Percentiles rank a stretch among this genome's conserved stretches.
Conservation (phyloP, 2,329 filamentous ascomycete genomes). For the Colletotrichum navitas region DNA sequence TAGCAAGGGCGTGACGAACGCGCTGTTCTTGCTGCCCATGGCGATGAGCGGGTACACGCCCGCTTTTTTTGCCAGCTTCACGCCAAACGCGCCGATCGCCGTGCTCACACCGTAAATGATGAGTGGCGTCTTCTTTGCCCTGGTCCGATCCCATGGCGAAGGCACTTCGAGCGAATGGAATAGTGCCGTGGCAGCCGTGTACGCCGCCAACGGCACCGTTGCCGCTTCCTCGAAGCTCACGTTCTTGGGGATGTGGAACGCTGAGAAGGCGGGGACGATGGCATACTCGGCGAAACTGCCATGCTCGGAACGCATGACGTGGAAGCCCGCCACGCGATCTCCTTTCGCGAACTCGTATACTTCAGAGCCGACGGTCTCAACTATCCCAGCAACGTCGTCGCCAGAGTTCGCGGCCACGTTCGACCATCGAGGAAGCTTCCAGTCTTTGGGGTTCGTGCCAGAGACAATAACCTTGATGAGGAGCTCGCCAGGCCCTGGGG, state of each 20-base stretch:
- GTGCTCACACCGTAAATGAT: slow-evolving; percentile 64
- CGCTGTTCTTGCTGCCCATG: slow-evolving; percentile 61
- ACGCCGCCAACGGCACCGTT: slow-evolving; percentile 67
- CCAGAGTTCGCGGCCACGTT: slow-evolving; percentile 37
- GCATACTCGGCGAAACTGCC: slow-evolving; percentile 74
- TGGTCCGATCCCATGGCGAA: slow-evolving; percentile 56
- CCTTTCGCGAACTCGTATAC: slow-evolving; percentile 48
- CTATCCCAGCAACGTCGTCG: slow-evolving; percentile 46
- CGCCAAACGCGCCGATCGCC: slow-evolving; percentile 67
- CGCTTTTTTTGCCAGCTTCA: slow-evolving; percentile 63
- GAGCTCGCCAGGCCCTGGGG: slow-evolving; percentile 43
- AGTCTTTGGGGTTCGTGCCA: slow-evolving; percentile 48
- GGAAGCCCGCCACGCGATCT: slow-evolving; percentile 62
- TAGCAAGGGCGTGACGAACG: slow-evolving; percentile 35
- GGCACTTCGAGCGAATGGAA: slow-evolving; percentile 62
- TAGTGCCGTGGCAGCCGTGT: slow-evolving; percentile 66
- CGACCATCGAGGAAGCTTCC: slow-evolving; percentile 44
- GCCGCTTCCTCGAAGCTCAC: slow-evolving; percentile 68
- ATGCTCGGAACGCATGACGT: slow-evolving; percentile 62
- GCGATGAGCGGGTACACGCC: slow-evolving; percentile 71
- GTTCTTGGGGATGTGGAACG: slow-evolving; percentile 65
- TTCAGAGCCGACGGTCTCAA: slow-evolving; percentile 43
- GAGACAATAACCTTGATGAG: slow-evolving; percentile 44
- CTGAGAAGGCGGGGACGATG: slow-evolving; percentile 66
- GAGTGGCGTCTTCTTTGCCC: slow-evolving; percentile 37